These are phyloP conservation scores for Chytriomyces hyalinus DNA, from an alignment of 192 early-diverging fungal species.

Conservation along the genomic window DNA sequence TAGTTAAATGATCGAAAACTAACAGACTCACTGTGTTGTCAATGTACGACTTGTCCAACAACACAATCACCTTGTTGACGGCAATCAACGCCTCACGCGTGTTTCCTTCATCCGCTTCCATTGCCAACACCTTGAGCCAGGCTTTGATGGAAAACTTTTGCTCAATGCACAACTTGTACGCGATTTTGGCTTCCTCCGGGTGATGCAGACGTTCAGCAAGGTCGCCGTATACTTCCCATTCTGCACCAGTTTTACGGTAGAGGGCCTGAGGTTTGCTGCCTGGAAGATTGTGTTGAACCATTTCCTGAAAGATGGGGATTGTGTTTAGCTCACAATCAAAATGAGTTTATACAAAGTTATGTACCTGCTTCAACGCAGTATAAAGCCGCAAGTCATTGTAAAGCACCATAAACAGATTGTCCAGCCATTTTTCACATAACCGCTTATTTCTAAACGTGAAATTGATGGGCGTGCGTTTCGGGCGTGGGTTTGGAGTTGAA, in stretches of 20 bases:
- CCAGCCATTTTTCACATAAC: constrained; percentile 98
- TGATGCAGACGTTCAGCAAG: constrained; percentile 86
- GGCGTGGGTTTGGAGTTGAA: constrained; percentile 45
- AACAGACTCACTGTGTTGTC: constrained; percentile 75
- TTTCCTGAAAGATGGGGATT: constrained; percentile 58
- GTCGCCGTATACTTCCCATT: constrained; percentile 98
- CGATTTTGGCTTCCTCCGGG: constrained; percentile 88
- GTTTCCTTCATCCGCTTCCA: constrained; percentile 81
- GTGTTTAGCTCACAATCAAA: constrained; percentile 26
- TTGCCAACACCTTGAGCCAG: constrained; percentile 83
- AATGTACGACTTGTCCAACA: constrained; percentile 90
- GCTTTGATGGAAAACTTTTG: constrained; percentile 93
- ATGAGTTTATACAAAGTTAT: neutral
- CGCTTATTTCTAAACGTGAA: constrained; percentile 93
- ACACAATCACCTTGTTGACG: constrained; percentile 81
- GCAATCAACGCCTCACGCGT: constrained; percentile 79
- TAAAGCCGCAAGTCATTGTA: constrained; percentile 97
- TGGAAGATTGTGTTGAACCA: constrained; percentile 67
- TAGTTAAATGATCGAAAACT: neutral
- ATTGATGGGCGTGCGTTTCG: constrained; percentile 39
- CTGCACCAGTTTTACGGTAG: constrained; percentile 92
- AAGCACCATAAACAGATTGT: constrained; percentile 98
- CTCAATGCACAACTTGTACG: constrained; percentile 83
- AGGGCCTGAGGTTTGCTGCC: constrained; percentile 35
- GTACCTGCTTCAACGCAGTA: constrained; percentile 81